Percentiles rank a stretch among this genome's conserved stretches.
These are phyloP conservation scores for Diplodia intermedia DNA, from an alignment of 2,329 filamentous ascomycete genomes.

Conservation along the genomic window DNA sequence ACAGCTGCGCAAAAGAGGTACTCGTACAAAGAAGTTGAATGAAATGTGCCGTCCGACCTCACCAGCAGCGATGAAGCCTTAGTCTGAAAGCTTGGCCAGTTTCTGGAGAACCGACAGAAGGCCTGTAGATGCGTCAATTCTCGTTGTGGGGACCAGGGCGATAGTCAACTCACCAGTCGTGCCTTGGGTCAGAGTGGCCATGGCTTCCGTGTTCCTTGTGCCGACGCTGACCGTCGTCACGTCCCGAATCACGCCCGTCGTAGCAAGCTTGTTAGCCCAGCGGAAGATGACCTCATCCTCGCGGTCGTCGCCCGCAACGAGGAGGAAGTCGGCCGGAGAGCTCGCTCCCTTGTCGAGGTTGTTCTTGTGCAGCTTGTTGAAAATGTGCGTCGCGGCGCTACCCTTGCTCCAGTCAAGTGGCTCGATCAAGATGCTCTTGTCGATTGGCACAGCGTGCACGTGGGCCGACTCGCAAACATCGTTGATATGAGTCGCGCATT, in stretches of 20 bases:
- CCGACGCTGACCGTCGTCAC: conserved; percentile 88
- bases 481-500: conserved; percentile 94
- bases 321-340: conserved; percentile 76
- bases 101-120: conserved; percentile 62
- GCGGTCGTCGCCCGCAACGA: conserved; percentile 88
- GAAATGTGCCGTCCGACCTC: conserved; percentile 16
- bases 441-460: conserved; percentile 81
- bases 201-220: conserved; percentile 85
- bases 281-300: conserved; percentile 94
- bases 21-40: conserved; percentile 8
- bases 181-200: conserved; percentile 84
- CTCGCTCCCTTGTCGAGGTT: conserved; percentile 33
- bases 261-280: conserved; percentile 83
- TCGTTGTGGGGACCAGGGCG: conserved; percentile 31
- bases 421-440: conserved; percentile 83
- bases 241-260: conserved; percentile 57
- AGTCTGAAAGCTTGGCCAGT: conserved; percentile 46
- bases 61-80: neutral
- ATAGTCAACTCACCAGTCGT: conserved; percentile 74
- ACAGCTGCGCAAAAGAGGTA: conserved; percentile 26
- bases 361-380: conserved; percentile 54
- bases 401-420: conserved; percentile 87
- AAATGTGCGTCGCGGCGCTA: conserved; percentile 78
- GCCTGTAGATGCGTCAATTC: conserved; percentile 43
- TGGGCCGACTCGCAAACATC: conserved; percentile 84